A percentile compares a stretch with the other conserved stretches of the same genome.
These are phyloP conservation scores for Luvunga scandens DNA, from an alignment of 345 rosid species.

Conservation along the genomic window DNA sequence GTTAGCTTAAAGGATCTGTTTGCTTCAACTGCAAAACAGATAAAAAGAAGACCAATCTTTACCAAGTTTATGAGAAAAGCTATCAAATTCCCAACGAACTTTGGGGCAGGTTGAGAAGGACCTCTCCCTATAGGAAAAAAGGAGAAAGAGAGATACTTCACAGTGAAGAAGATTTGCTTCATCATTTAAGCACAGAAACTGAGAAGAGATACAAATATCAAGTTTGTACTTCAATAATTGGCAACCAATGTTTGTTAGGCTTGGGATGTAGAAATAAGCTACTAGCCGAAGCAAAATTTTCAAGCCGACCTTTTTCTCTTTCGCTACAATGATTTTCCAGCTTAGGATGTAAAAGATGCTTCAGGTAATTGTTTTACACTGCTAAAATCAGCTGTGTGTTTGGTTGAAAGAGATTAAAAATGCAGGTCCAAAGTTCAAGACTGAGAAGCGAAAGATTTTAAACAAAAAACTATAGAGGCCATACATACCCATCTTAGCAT, in stretches of 20 bases:
- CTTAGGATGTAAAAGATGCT: not conserved
- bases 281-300: not conserved
- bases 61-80: constrained; percentile 82
- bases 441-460: not conserved
- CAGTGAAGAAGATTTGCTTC: too few species aligned
- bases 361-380: not conserved
- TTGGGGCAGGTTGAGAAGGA: constrained; percentile 87
- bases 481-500: constrained; percentile 75
- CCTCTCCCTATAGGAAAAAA: constrained; percentile 57
- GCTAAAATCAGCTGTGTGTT: too few species aligned
- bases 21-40: not conserved
- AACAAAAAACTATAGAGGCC: constrained; percentile 2
- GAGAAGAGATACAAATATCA: not conserved
- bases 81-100: constrained; percentile 73
- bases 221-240: not conserved
- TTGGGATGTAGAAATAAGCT: not conserved
- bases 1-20: constrained; percentile 4
- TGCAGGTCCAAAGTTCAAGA: not conserved
- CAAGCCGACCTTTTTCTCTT: not conserved
- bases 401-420: constrained; percentile 3
- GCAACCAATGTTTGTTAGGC: not conserved
- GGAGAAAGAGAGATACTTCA: not conserved
- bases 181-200: not conserved
- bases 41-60: constrained; percentile 16
- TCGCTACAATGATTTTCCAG: not conserved